Evolutionary conservation across 768 basidiomycete species (phyloP), one percentile per base, ranked within the genome.

Genomic region (Podaxis pistillaris): DNA sequence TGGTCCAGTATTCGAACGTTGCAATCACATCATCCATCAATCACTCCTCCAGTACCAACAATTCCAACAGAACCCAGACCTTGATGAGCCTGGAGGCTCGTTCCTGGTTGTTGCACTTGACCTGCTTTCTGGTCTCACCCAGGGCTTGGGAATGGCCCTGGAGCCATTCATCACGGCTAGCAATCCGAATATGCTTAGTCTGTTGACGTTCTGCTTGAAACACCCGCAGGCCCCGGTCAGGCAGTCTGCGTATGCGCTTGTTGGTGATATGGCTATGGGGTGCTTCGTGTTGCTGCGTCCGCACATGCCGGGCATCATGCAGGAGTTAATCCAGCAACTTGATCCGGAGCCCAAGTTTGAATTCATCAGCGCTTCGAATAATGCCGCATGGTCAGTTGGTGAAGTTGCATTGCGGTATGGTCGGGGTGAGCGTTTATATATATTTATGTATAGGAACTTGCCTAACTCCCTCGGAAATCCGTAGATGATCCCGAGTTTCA

Each of bases 341-440:
- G 91, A 95, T 64, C 91, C 92, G 4, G 93, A 96, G 70, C 97
- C 96, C 1, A 92, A 93, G 69, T 82, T 90, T 36, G 96, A 98
- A 74, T 94, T 95, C 70, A 87, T 98, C 65, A 96, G 94, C 67
- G 97, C 96, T 4, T 96, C 94, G 73, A 99, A 99, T 76, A 99
- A 99, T 71, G 97, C 97, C 9, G 96, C 96, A 1, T 99, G 97
- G 97, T 95, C 94, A n/a, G 95, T 97, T 30, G 97, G 97, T 49
- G 97, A 99, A 75, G 94, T 99, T 36, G 94, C 97, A 7, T 77
- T 99, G 65, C 92, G 94, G 52, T 95, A 93, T 71, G 92, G 94
- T 57, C 81, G 86, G 66, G 89, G 92, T 91, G 71, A 61, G 83
- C 58, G 58, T 58, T 67, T 3, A 33, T 53, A 56, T 7, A 13